Evolutionary conservation across 805 yeast species (phyloP), one percentile per base, ranked within the genome.

Genomic region (Zygoascus ofunaensis): DNA sequence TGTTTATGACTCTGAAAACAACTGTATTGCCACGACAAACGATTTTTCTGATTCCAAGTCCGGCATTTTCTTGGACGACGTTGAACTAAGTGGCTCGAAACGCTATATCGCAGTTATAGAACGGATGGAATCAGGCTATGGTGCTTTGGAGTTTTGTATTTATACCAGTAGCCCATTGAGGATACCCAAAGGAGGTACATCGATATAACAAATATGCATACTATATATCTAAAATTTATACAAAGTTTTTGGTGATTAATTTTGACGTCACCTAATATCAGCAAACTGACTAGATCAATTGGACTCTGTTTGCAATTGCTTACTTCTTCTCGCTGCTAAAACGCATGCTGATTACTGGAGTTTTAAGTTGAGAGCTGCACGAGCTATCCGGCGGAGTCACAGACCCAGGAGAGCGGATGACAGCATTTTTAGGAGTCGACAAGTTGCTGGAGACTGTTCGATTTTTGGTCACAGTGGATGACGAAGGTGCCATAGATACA

Each of bases 51-150:
- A 49, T 26, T 15, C 37, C n/a, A 14, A 32, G 5, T 41, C 34
- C 24, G 55, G 55, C 4, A 41, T 46, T 10, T 49, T 32, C 35
- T 20, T 52, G 34, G 51, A 51, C 28, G 34, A 33, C 15, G 39
- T 51, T 8, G 17, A 12, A 21, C 32, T 48, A 14, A 15, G 28
- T 5, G 33, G 42, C 2, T 33, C 33, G 18, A 18, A 15, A 12
- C 23, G 17, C 2, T 50, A 53, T 34, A 32, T 34, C 17, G 34
- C 43, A 10, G 37, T 45, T 21, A 47, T 52, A 3, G 58, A 55
- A 33, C 40, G 58, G 19, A 55, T 55, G 55, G 58, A 55, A 47
- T 39, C 52, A n/a, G 58, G 58, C 5, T 15, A 36, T 19, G 58
- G 58, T 4, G 5, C 21, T n/a, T 40, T 51, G 24, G 34, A 40